Evolutionary conservation across 192 early-diverging fungal genomes (phyloP).

Genomic region (Linnemannia elongata): DNA sequence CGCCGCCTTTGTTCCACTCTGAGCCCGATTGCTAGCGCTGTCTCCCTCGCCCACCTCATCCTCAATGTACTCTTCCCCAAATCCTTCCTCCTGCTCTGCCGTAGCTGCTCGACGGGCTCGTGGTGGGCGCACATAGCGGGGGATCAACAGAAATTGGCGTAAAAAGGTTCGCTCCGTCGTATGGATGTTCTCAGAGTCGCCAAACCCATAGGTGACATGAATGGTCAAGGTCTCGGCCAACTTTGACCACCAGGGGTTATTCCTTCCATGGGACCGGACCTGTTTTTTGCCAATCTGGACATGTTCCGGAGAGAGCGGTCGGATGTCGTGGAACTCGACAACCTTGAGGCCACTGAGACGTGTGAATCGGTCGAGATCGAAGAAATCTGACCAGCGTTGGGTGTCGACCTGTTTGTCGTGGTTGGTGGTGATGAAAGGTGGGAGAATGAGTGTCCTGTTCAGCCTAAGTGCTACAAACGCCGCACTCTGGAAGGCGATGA

Average conservation of each 20-base stretch:
- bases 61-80: not conserved
- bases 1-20: not conserved
- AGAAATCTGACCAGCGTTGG: conserved; percentile 51
- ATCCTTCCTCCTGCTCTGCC: not conserved
- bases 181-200: conserved; percentile 33
- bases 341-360: conserved; percentile 1
- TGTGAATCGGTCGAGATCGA: conserved; percentile 32
- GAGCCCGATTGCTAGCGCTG: conserved; percentile 23
- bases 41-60: not conserved
- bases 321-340: conserved; percentile 39
- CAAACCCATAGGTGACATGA: conserved; percentile 48
- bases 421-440: conserved; percentile 42
- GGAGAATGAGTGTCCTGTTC: conserved; percentile 48
- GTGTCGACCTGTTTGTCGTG: conserved; percentile 34
- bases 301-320: conserved; percentile 37
- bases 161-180: conserved; percentile 31
- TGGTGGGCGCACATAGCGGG: conserved; percentile 46
- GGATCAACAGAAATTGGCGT: conserved; percentile 35
- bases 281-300: conserved; percentile 20
- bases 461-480: conserved; percentile 37
- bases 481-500: conserved; percentile 47
- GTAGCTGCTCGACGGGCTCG: not conserved
- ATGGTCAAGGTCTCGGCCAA: conserved; percentile 40
- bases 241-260: conserved; percentile 14
- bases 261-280: not conserved